Evolutionary conservation across 192 early-diverging fungal species (phyloP).

Genomic region (Backusella westeae): DNA sequence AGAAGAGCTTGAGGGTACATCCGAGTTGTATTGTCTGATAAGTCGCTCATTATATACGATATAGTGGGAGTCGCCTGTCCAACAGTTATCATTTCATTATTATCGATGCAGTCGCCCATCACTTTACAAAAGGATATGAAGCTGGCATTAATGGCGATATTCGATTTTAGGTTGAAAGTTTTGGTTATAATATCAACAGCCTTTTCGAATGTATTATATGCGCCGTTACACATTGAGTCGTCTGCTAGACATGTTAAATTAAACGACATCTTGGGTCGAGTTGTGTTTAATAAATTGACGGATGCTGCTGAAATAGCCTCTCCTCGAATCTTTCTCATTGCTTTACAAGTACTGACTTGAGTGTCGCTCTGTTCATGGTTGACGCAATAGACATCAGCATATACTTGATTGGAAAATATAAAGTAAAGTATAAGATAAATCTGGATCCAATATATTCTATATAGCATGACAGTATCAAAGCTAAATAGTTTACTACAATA

Average conservation of each 20-base stretch:
- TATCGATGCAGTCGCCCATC: slow-evolving; percentile 6
- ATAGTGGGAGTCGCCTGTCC: slow-evolving; percentile 36
- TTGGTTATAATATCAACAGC: slow-evolving; percentile 33
- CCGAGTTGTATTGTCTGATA: slow-evolving; percentile 27
- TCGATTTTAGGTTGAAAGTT: slow-evolving; percentile 21
- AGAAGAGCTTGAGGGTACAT: slow-evolving; percentile 43
- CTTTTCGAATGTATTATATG: slow-evolving; percentile 6
- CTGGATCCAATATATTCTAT: slow-evolving; percentile 1
- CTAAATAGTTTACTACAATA: not conserved
- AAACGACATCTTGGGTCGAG: not conserved
- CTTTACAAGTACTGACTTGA: not conserved
- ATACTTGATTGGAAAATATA: not conserved
- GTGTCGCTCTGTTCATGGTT: not conserved
- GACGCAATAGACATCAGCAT: not conserved
- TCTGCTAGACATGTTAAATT: not conserved
- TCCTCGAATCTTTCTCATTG: not conserved
- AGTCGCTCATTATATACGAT: slow-evolving; percentile 29
- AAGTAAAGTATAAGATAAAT: not conserved
- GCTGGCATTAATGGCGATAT: slow-evolving; percentile 36
- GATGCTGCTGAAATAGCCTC: not conserved
- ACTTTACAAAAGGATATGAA: slow-evolving; percentile 34
- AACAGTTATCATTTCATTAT: slow-evolving; percentile 8
- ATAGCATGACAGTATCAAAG: not conserved
- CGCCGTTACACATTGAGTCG: slow-evolving; percentile 19
- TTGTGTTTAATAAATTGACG: not conserved